A percentile compares a stretch with the other conserved stretches of the same genome.
Conservation (phyloP, 1,284 basidiomycete genomes). For the Ceratobasidium sp. region DNA sequence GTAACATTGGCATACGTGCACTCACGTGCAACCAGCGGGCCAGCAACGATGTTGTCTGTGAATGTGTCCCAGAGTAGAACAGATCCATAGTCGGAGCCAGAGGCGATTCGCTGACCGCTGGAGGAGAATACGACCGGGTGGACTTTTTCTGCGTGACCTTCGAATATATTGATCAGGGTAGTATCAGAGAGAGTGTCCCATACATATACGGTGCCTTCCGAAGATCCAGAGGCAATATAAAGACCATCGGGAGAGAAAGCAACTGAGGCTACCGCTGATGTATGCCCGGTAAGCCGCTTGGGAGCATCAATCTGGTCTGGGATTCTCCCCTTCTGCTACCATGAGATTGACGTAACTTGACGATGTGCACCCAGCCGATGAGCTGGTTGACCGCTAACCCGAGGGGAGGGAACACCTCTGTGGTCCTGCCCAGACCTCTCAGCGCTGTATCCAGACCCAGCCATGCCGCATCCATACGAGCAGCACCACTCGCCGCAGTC, state of each 20-base stretch:
- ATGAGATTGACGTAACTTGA: no score
- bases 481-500: no score
- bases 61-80: slow-evolving; percentile 1
- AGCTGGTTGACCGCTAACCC: no score
- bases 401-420: no score
- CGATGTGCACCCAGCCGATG: no score
- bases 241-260: slow-evolving; percentile 21
- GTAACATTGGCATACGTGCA: not conserved
- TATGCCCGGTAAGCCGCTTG: no score
- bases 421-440: no score
- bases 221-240: not conserved
- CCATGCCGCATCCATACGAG: no score
- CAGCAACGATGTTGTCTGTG: not conserved
- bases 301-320: no score
- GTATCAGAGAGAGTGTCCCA: not conserved
- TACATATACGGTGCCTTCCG: not conserved
- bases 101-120: not conserved
- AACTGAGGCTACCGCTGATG: no score
- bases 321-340: no score
- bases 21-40: not conserved
- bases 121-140: not conserved
- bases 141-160: not conserved
- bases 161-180: not conserved
- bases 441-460: no score
- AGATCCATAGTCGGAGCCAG: not conserved